phyloP scores from a whole-genome alignment of 2,329 filamentous ascomycete genomes.

The Blastomyces parvus region DNA sequence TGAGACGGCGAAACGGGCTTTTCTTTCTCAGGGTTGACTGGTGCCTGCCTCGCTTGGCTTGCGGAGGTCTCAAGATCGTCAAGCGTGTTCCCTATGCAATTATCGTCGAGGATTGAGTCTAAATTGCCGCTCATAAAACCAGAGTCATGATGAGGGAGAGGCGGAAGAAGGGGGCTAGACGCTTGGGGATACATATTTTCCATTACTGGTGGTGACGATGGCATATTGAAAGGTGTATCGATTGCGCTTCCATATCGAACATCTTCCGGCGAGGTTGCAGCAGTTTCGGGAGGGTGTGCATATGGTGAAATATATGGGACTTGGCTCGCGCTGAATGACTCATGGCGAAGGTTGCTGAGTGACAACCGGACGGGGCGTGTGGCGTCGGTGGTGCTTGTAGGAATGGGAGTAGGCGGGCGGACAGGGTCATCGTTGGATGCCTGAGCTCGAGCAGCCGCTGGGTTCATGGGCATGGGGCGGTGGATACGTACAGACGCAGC shows the following conservation, averaged over 20 bases:
- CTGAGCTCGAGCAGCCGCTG: conserved; percentile 23
- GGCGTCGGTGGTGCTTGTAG: conserved; percentile 22
- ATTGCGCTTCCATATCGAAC: conserved; percentile 42
- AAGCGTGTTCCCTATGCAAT: conserved; percentile 24
- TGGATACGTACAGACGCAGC: conserved; percentile 79
- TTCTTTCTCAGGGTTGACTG: neutral
- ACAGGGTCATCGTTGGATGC: conserved; percentile 35
- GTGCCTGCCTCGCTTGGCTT: neutral
- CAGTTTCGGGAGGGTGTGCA: conserved; percentile 34
- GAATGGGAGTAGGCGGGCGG: conserved; percentile 40
- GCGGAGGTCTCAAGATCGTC: conserved; percentile 1
- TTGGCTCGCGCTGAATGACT: conserved; percentile 47
- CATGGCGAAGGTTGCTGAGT: conserved; percentile 50
- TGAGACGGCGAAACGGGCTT: neutral
- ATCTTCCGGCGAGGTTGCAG: conserved; percentile 42
- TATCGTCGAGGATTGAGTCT: conserved; percentile 59
- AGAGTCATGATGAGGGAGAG: conserved; percentile 55
- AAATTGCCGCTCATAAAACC: conserved; percentile 76
- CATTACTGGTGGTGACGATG: conserved; percentile 80
- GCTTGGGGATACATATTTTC: conserved; percentile 54
- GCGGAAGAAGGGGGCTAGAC: conserved; percentile 69
- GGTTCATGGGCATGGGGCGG: conserved; percentile 53
- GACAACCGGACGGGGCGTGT: conserved; percentile 25
- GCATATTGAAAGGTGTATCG: conserved; percentile 70
- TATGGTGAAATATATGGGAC: conserved; percentile 32